A percentile compares a stretch with the other conserved stretches of the same genome.
Evolutionary conservation across 1,284 basidiomycete species (phyloP).

Genomic region (Cryptococcus wingfieldii): DNA sequence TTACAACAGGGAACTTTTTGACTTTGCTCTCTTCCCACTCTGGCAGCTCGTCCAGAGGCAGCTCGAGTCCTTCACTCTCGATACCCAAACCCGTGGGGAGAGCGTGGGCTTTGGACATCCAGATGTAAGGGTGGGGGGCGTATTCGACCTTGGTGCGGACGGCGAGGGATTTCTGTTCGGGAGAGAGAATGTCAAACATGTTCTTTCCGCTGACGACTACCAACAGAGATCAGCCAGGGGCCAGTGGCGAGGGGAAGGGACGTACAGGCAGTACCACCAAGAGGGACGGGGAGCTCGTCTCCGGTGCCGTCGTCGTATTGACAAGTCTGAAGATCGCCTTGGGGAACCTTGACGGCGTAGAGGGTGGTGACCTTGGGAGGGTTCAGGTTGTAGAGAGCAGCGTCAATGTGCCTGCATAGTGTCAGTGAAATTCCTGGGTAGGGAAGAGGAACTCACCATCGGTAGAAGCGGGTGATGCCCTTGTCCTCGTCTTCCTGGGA

Average conservation of each 20-base stretch:
- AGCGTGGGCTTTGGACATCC: conserved; percentile 73
- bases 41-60: conserved; percentile 62
- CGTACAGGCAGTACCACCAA: conserved; percentile 80
- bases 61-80: conserved; percentile 67
- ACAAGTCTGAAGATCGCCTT: conserved; percentile 62
- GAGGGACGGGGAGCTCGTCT: conserved; percentile 73
- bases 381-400: conserved; percentile 77
- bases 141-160: conserved; percentile 68
- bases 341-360: conserved; percentile 71
- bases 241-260: conserved; percentile 19
- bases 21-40: conserved; percentile 67
- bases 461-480: conserved; percentile 77
- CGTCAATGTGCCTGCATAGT: conserved; percentile 69
- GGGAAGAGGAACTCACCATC: conserved; percentile 55
- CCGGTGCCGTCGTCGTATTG: conserved; percentile 85
- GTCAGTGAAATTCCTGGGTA: neutral
- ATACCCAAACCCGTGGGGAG: conserved; percentile 71
- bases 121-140: conserved; percentile 74
- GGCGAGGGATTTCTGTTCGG: conserved; percentile 71
- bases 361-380: conserved; percentile 88
- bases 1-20: conserved; percentile 65
- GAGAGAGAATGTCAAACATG: conserved; percentile 77
- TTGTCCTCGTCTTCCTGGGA: conserved; percentile 69
- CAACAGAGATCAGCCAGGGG: neutral
- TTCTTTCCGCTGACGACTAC: conserved; percentile 61